Conservation (phyloP, 2,329 filamentous ascomycete species). For the Fusarium decemcellulare region DNA sequence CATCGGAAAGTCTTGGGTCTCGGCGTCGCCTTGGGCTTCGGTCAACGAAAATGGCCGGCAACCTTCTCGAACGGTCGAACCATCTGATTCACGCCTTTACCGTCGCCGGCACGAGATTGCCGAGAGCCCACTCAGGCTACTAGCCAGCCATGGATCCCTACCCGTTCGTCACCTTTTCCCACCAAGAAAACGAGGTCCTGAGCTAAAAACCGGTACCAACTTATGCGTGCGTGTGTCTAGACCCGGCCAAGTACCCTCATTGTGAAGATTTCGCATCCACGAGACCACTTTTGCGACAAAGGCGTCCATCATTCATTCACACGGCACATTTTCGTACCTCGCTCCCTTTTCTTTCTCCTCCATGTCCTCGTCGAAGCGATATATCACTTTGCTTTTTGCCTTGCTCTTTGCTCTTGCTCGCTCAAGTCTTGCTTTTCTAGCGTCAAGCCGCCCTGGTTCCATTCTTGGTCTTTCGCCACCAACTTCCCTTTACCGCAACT, state of each 20-base stretch:
- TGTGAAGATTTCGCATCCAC: constrained; percentile 31
- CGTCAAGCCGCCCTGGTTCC: constrained; percentile 6
- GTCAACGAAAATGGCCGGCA: constrained; percentile 40
- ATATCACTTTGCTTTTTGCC: background rate
- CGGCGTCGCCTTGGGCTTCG: constrained; percentile 29
- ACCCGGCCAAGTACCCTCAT: constrained; percentile 34
- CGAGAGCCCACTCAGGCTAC: constrained; percentile 32
- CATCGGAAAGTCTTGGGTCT: constrained; percentile 25
- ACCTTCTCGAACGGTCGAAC: constrained; percentile 27
- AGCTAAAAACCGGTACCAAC: constrained; percentile 31
- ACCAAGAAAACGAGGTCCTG: constrained; percentile 19
- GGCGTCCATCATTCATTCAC: constrained; percentile 11
- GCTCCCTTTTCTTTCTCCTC: constrained; percentile 16
- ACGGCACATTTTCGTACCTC: constrained; percentile 32
- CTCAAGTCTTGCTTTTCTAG: constrained; percentile 14
- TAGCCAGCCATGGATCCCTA: constrained; percentile 12
- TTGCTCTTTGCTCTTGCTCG: background rate
- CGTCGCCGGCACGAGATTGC: constrained; percentile 40
- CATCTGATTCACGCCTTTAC: constrained; percentile 31
- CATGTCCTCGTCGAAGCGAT: background rate
- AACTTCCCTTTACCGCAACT: constrained; percentile 31
- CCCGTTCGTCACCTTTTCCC: constrained; percentile 13
- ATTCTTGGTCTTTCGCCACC: constrained; percentile 25
- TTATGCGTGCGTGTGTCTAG: constrained; percentile 32
- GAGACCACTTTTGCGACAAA: constrained; percentile 24